These are phyloP conservation scores for Geranomyces variabilis DNA, from an alignment of 192 early-diverging fungal genomes.

Conservation along the genomic window DNA sequence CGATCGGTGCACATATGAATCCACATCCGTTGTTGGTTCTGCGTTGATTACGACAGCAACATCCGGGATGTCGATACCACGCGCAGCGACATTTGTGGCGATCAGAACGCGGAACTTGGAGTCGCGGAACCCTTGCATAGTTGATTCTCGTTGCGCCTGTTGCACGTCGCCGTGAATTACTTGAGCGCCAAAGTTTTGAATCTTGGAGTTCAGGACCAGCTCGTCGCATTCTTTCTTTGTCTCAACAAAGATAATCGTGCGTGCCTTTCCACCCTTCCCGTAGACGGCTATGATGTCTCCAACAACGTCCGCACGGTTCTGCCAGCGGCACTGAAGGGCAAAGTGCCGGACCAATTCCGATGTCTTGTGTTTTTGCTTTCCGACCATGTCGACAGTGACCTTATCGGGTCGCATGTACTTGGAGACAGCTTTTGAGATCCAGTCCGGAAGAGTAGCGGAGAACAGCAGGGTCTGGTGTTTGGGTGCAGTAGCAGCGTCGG, in stretches of 20 bases:
- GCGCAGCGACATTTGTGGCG: constrained; percentile 92
- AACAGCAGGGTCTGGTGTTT: constrained; percentile 76
- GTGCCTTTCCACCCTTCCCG: constrained; percentile 68
- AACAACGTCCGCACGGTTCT: constrained; percentile 86
- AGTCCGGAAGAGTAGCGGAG: constrained; percentile 82
- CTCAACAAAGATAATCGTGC: constrained; percentile 93
- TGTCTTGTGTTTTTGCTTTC: constrained; percentile 86
- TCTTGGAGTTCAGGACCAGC: constrained; percentile 75
- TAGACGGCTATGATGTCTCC: constrained; percentile 94
- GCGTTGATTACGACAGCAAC: constrained; percentile 97
- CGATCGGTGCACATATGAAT: constrained; percentile 93
- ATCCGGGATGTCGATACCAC: constrained; percentile 95
- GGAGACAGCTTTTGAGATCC: constrained; percentile 63
- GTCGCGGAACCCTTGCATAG: constrained; percentile 84
- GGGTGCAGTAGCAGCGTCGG: constrained; percentile 26
- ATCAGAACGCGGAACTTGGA: constrained; percentile 85
- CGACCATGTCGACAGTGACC: constrained; percentile 80
- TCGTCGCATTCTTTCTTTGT: constrained; percentile 91
- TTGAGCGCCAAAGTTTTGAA: constrained; percentile 71
- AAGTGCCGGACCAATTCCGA: constrained; percentile 85
- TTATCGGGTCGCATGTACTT: constrained; percentile 62
- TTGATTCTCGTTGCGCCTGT: constrained; percentile 75
- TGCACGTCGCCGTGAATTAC: constrained; percentile 86
- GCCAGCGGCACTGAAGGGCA: constrained; percentile 84
- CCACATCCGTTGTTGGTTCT: constrained; percentile 90